Evolutionary conservation across 306 rosid species (phyloP).

Genomic region (Chamaecrista fasciculata): DNA sequence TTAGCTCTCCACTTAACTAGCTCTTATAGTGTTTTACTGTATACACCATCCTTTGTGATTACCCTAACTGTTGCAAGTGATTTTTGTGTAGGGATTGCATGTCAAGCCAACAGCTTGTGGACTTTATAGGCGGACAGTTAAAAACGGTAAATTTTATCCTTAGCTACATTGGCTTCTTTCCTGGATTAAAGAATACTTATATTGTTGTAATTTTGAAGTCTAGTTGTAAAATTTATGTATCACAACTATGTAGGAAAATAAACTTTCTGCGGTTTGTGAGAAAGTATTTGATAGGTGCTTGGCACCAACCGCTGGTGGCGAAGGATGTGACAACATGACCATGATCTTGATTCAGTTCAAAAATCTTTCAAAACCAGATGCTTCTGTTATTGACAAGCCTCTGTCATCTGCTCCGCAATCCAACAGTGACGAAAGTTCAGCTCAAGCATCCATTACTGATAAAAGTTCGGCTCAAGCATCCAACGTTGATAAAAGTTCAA

Average conservation of each 20-base stretch:
- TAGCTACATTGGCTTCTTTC: neutral
- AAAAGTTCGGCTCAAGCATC: neutral
- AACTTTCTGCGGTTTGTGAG: constrained; percentile 83
- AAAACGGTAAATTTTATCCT: constrained; percentile 28
- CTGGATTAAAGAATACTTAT: neutral
- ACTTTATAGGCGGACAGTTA: constrained; percentile 58
- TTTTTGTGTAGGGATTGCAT: constrained; percentile 77
- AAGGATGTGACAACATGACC: constrained; percentile 98
- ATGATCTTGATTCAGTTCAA: constrained; percentile 95
- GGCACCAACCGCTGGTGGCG: constrained; percentile 94
- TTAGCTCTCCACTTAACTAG: neutral
- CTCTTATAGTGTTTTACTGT: neutral
- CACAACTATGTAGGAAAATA: constrained; percentile 61
- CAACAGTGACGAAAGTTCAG: neutral
- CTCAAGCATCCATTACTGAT: neutral
- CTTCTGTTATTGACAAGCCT: constrained; percentile 44
- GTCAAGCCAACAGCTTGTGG: constrained; percentile 97
- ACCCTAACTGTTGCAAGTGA: neutral
- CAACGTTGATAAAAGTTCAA: neutral
- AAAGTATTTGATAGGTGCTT: constrained; percentile 89
- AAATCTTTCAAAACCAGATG: constrained; percentile 32
- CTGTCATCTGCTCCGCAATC: constrained; percentile 32
- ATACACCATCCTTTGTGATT: neutral
- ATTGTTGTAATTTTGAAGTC: neutral
- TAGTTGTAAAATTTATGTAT: neutral